Conservation (phyloP, 352 stramenopile species). For the Globisporangium viniferum region DNA sequence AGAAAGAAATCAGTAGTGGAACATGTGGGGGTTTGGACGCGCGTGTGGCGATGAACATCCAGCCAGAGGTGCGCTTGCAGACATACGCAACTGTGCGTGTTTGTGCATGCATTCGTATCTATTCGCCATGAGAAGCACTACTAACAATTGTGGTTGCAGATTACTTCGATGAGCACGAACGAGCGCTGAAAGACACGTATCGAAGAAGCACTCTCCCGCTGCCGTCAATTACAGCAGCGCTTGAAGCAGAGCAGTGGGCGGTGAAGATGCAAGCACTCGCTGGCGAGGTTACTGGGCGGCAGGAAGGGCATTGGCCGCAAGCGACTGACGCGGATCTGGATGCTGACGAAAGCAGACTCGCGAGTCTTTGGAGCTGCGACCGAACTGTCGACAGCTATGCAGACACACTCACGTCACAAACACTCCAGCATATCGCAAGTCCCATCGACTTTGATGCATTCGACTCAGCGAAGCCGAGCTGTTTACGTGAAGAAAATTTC, state of each 20-base stretch:
- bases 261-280: not conserved
- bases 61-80: conserved; percentile 1
- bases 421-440: not conserved
- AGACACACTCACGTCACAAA: not conserved
- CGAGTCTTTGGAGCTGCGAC: not conserved
- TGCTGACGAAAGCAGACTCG: not conserved
- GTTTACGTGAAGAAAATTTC: not conserved
- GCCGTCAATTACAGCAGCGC: not conserved
- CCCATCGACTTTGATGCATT: not conserved
- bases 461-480: not conserved
- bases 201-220: not conserved
- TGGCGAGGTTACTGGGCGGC: not conserved
- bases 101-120: not conserved
- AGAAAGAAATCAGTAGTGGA: not conserved
- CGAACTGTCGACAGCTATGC: not conserved
- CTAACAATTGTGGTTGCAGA: not conserved
- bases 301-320: not conserved
- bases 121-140: not conserved
- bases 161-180: conserved; percentile 5
- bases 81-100: not conserved
- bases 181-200: not conserved
- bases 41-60: not conserved
- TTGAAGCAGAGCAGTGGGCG: not conserved
- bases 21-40: conserved; percentile 10
- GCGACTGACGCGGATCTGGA: not conserved